Base-by-base conservation (phyloP, 2,329 filamentous ascomycete genomes). In the Epichloe festucae region DNA sequence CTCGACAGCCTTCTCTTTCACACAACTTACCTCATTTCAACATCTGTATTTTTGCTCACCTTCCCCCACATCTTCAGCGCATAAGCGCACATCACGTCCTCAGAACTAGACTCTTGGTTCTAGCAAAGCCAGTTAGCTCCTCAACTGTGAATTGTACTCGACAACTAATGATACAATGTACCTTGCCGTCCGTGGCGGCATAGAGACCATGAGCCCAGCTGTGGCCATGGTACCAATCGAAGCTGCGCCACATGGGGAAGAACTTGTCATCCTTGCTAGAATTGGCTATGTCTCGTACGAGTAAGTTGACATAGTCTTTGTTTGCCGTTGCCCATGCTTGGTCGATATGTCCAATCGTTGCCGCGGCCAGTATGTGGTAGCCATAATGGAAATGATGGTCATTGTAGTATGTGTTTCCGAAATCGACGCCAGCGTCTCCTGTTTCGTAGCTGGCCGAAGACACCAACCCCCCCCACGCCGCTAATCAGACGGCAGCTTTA, bases 181-280 rank as follows among this genome's bases (percentile, higher is more conserved):
- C 81, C 69, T 90, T 90, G 54, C 87, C 87, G 64, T 91, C 85
- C 51, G 71, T 72, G 39, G 78, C 75, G 55, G 85, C 78, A 60
- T 81, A 87, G 5, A 91, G 69, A 1, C 87, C 87, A 51, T 88
- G 89, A 2, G 91, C 91, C 89, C 91, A 96, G 53, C 85, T 89
- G 73, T 97, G 93, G 2, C 91, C 93, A 62, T 94, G 82, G 66
- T 84, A 97, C 88, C 89, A 96, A 68, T 97, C 93, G 62, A 96
- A 97, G 52, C 75, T 80, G 47, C 93, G 80, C 55, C 78, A 90
- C 58, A 88, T 83, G 0, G 91, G 90, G 66, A 94, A 97, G 59
- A 81, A 81, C 31, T 75, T 73, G 63, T 95, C 90, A 17, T 76
- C 65, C 3, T 73, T 63, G 58, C 79, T 83, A 0, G 89, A 83